These are phyloP conservation scores for Phytophthora boehmeriae DNA, from an alignment of 352 stramenopile genomes.

Conservation along the genomic window DNA sequence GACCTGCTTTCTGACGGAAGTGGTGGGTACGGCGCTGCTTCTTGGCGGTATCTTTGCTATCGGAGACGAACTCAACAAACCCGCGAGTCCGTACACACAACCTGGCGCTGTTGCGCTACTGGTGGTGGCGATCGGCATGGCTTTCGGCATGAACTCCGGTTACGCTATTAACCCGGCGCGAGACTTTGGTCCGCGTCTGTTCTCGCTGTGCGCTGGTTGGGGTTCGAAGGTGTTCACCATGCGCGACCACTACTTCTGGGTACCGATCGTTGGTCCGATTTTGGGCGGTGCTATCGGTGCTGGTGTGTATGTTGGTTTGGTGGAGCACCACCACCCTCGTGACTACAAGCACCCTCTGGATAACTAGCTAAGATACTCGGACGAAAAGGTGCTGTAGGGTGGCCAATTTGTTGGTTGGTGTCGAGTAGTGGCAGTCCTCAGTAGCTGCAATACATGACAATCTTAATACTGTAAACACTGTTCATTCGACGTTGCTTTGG, in stretches of 20 bases:
- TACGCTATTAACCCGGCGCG: slow-evolving; percentile 67
- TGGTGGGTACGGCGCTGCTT: slow-evolving; percentile 54
- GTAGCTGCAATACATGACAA: too few species aligned
- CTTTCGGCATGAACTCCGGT: slow-evolving; percentile 67
- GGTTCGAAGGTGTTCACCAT: slow-evolving; percentile 39
- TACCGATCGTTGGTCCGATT: slow-evolving; percentile 47
- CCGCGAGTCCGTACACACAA: slow-evolving; percentile 40
- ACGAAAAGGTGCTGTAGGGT: too few species aligned
- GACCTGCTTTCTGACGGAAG: slow-evolving; percentile 58
- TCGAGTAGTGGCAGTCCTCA: too few species aligned
- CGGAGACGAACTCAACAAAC: slow-evolving; percentile 51
- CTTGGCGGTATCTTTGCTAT: slow-evolving; percentile 55
- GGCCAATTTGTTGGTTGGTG: too few species aligned
- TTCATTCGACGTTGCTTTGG: too few species aligned
- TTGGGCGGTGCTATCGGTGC: slow-evolving; percentile 35
- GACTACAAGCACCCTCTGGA: slow-evolving; percentile 22
- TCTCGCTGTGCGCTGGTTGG: slow-evolving; percentile 42
- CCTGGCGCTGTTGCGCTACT: slow-evolving; percentile 51
- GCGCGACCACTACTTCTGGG: slow-evolving; percentile 58
- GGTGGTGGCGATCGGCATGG: slow-evolving; percentile 60
- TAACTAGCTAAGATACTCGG: background rate
- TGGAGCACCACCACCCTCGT: slow-evolving; percentile 37
- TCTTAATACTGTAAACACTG: too few species aligned
- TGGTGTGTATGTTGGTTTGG: slow-evolving; percentile 27
- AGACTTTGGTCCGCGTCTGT: slow-evolving; percentile 49